Evolutionary conservation across 169 alveolate genomes (phyloP).

Genomic region (Babesia sp.): DNA sequence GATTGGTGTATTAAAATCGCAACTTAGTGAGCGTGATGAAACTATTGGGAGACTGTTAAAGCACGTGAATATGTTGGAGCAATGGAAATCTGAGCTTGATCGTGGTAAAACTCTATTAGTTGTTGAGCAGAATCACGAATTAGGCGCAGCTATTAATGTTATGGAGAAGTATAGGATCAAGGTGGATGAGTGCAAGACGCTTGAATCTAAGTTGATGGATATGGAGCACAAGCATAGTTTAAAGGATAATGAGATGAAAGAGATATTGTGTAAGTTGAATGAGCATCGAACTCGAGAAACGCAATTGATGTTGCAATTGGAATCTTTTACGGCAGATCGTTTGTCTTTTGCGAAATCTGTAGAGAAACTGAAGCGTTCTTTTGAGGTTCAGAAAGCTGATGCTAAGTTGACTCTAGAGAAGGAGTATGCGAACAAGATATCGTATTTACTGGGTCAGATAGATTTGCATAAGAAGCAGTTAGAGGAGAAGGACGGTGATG

Average conservation of each 20-base stretch:
- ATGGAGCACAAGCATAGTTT: constrained; percentile 56
- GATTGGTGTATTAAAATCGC: constrained; percentile 33
- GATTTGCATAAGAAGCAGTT: constrained; percentile 20
- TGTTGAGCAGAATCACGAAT: neutral
- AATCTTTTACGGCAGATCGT: constrained; percentile 27
- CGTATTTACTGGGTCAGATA: constrained; percentile 26
- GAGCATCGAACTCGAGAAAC: neutral
- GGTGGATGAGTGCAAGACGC: constrained; percentile 13
- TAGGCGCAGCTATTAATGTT: neutral
- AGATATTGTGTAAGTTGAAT: neutral
- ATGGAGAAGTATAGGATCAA: constrained; percentile 7
- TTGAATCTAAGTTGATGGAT: constrained; percentile 2
- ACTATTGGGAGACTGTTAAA: constrained; percentile 22
- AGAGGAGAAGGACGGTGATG: constrained; percentile 24
- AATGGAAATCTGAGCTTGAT: constrained; percentile 52
- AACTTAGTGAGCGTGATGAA: constrained; percentile 41
- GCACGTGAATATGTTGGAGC: constrained; percentile 46
- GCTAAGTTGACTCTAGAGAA: constrained; percentile 38
- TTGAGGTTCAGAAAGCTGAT: constrained; percentile 22
- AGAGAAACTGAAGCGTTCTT: constrained; percentile 34
- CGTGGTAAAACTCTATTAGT: constrained; percentile 7
- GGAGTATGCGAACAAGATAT: constrained; percentile 43
- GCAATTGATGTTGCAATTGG: neutral
- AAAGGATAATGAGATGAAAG: constrained; percentile 48
- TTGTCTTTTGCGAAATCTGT: constrained; percentile 26